These are phyloP conservation scores for Cryptococcus sp. DNA, from an alignment of 1,284 basidiomycete genomes.

Conservation along the genomic window DNA sequence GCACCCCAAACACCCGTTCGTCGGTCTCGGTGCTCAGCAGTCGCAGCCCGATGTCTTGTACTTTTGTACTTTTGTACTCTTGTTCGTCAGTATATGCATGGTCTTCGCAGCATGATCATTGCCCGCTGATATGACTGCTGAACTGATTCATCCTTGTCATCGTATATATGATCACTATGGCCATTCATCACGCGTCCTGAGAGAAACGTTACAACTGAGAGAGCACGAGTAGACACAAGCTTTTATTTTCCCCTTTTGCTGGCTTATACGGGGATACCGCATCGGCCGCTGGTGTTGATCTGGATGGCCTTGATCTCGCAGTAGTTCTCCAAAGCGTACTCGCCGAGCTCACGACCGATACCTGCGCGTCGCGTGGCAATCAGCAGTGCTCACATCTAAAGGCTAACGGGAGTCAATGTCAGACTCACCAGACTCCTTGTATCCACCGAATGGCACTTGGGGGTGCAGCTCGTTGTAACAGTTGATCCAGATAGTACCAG, in stretches of 20 bases:
- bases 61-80: too few relatives aligned
- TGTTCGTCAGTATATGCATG: too few relatives aligned
- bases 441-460: conserved; percentile 81
- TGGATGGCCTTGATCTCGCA: conserved; percentile 81
- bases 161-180: too few relatives aligned
- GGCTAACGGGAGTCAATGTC: conserved; percentile 18
- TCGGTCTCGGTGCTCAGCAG: too few relatives aligned
- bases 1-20: too few relatives aligned
- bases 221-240: too few relatives aligned
- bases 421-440: conserved; percentile 62
- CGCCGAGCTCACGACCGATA: conserved; percentile 80
- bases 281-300: conserved; percentile 59
- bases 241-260: not conserved
- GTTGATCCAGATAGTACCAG: conserved; percentile 80
- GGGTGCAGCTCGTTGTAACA: conserved; percentile 68
- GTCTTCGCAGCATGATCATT: too few relatives aligned
- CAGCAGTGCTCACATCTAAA: not conserved
- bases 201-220: too few relatives aligned
- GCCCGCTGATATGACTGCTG: too few relatives aligned
- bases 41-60: too few relatives aligned
- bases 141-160: too few relatives aligned
- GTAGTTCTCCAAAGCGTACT: conserved; percentile 80
- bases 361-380: conserved; percentile 50
- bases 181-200: too few relatives aligned
- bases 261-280: conserved; percentile 20